Evolutionary conservation across 352 stramenopile genomes (phyloP), one percentile per base, ranked within the genome.

Genomic region (Globisporangium perplexum): DNA sequence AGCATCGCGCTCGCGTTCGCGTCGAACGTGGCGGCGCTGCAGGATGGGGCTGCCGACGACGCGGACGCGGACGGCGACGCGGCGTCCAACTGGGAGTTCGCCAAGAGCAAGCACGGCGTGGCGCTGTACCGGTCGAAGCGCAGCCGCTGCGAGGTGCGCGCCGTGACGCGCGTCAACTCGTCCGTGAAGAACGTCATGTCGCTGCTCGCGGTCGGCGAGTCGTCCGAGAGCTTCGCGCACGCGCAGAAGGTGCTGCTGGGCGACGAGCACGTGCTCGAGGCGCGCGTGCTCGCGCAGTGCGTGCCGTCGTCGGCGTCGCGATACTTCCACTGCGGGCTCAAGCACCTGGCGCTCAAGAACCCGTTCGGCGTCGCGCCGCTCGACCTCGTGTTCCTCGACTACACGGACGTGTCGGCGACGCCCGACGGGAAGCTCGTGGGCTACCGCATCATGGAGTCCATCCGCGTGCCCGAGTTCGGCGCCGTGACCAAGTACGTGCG

Each of bases 161-260:
- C 65, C 3, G 68, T 83, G 23, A 90, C 80, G 38, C 74, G 74
- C 14, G 79, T 90, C 20, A 91, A 91, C 51, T 74, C 78, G 39
- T 88, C 80, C 0, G 79, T 93, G 24, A 88, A 90, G 61, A 85
- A 90, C 59, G 74, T 93, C 57, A 93, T 93, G 83, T 63, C 69
- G 24, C 54, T 93, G 30, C 62, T 93, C 33, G 71, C 78, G 0
- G 65, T 74, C 7, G 69, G 72, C 15, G 74, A 82, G 23, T 79
- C 53, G 38, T 77, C 75, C 5, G 68, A 81, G 50, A 70, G 65
- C 36, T 93, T 90, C 54, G 62, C 62, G 1, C 64, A 78, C 31
- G 69, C 74, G 7, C 83, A 93, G 60, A 77, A 77, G 43, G 72
- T 79, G 36, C 66, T 89, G 43, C 36, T 88, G 2, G 75, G 79